Evolutionary conservation across 2,329 filamentous ascomycete genomes (phyloP).

Genomic region (Paracoccidioides lutzii): DNA sequence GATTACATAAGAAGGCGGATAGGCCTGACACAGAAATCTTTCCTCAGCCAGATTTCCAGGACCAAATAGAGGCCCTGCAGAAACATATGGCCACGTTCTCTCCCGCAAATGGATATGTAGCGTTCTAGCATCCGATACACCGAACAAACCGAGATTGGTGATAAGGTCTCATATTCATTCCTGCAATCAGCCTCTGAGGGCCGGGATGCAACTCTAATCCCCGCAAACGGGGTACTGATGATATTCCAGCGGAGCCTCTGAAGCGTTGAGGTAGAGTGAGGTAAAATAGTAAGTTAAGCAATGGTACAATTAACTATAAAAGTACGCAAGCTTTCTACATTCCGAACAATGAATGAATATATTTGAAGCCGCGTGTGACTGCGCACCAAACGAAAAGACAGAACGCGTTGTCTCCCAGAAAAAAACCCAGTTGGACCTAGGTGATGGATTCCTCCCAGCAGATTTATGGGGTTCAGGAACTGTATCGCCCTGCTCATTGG

Average conservation of each 20-base stretch:
- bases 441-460: background rate
- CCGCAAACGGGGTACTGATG: background rate
- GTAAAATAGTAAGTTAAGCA: background rate
- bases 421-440: background rate
- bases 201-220: background rate
- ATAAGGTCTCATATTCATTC: background rate
- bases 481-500: constrained; percentile 10
- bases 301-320: background rate
- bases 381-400: background rate
- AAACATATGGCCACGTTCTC: too few relatives aligned
- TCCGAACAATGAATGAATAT: background rate
- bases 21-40: too few relatives aligned
- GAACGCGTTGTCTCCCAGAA: background rate
- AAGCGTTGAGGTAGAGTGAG: background rate
- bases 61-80: too few relatives aligned
- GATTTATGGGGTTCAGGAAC: constrained; percentile 10
- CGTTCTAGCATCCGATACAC: too few relatives aligned
- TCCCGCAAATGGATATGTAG: too few relatives aligned
- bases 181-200: background rate
- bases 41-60: too few relatives aligned
- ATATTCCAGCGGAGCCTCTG: background rate
- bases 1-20: too few relatives aligned
- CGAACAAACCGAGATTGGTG: too few relatives aligned
- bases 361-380: background rate
- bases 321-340: background rate